A percentile compares a stretch with the other conserved stretches of the same genome.
These are phyloP conservation scores for Ceratorhiza oryzae-sativae DNA, from an alignment of 1,284 basidiomycete species.

Conservation along the genomic window DNA sequence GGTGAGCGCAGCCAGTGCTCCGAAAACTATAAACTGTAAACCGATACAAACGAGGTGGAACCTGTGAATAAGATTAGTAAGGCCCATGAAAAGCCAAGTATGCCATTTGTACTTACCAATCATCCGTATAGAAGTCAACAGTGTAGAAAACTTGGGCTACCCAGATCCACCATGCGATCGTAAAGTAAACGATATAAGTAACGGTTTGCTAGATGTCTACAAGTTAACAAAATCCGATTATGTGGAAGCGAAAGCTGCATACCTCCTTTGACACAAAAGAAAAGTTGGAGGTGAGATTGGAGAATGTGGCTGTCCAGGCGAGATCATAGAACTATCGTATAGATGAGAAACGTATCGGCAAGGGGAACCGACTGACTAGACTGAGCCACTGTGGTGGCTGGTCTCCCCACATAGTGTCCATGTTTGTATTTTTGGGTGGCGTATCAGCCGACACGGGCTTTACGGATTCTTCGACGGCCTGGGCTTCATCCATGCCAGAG, in stretches of 20 bases:
- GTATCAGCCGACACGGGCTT: neutral
- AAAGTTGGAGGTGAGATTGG: constrained; percentile 8
- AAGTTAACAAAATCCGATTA: neutral
- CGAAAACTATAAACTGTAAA: constrained; percentile 15
- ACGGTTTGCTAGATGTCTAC: neutral
- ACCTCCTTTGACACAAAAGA: neutral
- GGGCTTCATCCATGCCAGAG: neutral
- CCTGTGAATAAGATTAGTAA: neutral
- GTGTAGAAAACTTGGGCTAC: constrained; percentile 23
- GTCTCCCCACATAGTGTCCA: constrained; percentile 20
- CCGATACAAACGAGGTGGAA: constrained; percentile 6
- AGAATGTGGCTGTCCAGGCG: constrained; percentile 32
- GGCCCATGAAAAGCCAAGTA: neutral
- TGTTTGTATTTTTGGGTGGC: neutral
- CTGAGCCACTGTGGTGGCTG: constrained; percentile 31
- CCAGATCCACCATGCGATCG: constrained; percentile 25
- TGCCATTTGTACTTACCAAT: constrained; percentile 5
- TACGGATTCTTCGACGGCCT: neutral
- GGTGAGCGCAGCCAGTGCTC: constrained; percentile 13
- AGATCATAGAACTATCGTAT: constrained; percentile 30
- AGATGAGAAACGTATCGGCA: neutral
- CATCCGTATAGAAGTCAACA: constrained; percentile 30
- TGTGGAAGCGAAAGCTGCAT: neutral
- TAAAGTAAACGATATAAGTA: constrained; percentile 11
- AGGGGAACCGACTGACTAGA: neutral